Evolutionary conservation across 2,329 filamentous ascomycete genomes (phyloP).

Genomic region (Penicillium vulpinum): DNA sequence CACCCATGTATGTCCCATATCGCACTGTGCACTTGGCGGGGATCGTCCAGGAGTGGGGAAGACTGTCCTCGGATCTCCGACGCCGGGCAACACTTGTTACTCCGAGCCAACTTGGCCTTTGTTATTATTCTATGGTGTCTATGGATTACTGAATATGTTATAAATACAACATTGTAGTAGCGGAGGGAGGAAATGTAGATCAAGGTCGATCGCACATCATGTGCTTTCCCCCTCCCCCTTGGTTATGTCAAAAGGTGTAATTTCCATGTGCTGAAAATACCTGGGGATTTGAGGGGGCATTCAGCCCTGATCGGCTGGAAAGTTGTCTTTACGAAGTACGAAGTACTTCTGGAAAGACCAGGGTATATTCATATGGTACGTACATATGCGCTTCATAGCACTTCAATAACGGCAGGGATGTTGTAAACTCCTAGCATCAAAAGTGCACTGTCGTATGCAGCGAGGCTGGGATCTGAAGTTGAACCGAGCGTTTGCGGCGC

Average conservation of each 20-base stretch:
- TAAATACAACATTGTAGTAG: not conserved
- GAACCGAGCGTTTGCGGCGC: slow-evolving; percentile 19
- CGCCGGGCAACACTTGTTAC: slow-evolving; percentile 14
- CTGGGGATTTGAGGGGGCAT: slow-evolving; percentile 6
- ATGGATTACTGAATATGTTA: not conserved
- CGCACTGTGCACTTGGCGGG: slow-evolving; percentile 14
- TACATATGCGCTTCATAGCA: slow-evolving; percentile 4
- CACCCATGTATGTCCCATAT: slow-evolving; percentile 14
- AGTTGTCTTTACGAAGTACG: too few species aligned
- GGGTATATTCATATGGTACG: not conserved
- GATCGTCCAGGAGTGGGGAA: slow-evolving; percentile 18
- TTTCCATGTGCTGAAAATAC: slow-evolving; percentile 21
- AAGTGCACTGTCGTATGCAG: slow-evolving; percentile 18
- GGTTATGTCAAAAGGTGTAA: slow-evolving; percentile 3
- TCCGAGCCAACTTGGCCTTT: slow-evolving; percentile 3
- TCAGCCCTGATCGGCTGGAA: not conserved
- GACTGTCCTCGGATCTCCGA: slow-evolving; percentile 10
- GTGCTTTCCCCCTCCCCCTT: slow-evolving; percentile 14
- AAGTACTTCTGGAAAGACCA: not conserved
- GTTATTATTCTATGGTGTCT: not conserved
- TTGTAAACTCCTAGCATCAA: slow-evolving; percentile 24
- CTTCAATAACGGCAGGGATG: slow-evolving; percentile 18
- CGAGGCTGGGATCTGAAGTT: slow-evolving; percentile 17
- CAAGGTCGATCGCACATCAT: slow-evolving; percentile 14
- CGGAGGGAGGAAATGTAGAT: slow-evolving; percentile 7